Conservation (phyloP, 1,284 basidiomycete genomes). For the Mrakiaceae sp. region DNA sequence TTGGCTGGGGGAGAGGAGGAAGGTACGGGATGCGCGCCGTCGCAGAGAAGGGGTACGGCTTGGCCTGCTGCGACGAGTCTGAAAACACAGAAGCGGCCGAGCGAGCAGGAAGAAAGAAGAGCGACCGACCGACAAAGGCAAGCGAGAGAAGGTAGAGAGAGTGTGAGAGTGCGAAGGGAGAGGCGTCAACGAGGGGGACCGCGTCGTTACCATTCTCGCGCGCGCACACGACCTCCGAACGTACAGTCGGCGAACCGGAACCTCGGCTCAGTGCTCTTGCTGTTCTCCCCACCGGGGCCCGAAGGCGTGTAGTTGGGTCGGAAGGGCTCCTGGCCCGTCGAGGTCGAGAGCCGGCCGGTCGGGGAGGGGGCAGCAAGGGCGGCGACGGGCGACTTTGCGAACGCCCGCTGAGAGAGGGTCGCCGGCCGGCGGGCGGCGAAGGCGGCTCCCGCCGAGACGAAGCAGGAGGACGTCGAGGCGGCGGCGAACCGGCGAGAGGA, state of each 20-base stretch:
- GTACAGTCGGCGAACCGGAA: conserved; percentile 12
- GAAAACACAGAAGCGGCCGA: not conserved
- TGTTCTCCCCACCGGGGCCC: not conserved
- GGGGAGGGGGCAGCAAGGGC: no score
- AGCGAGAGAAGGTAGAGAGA: not conserved
- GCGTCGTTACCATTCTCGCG: not conserved
- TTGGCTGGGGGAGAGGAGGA: conserved; percentile 26
- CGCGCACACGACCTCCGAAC: not conserved
- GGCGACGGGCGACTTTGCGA: not conserved
- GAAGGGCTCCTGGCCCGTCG: conserved; percentile 13
- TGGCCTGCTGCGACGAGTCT: conserved; percentile 10
- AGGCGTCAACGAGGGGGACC: not conserved
- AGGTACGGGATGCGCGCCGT: conserved; percentile 45
- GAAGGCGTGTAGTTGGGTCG: not conserved
- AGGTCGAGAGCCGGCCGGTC: not conserved
- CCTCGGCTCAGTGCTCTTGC: not conserved
- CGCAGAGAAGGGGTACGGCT: conserved; percentile 62
- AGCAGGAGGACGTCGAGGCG: not conserved
- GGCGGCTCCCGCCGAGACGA: not conserved
- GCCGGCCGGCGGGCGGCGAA: not conserved
- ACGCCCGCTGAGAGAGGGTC: not conserved
- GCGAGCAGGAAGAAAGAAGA: not conserved
- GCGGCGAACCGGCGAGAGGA: not conserved
- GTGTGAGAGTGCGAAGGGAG: not conserved
- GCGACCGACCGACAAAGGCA: not conserved